Conservation (phyloP, 345 rosid species). For the Boechera retrofracta region DNA sequence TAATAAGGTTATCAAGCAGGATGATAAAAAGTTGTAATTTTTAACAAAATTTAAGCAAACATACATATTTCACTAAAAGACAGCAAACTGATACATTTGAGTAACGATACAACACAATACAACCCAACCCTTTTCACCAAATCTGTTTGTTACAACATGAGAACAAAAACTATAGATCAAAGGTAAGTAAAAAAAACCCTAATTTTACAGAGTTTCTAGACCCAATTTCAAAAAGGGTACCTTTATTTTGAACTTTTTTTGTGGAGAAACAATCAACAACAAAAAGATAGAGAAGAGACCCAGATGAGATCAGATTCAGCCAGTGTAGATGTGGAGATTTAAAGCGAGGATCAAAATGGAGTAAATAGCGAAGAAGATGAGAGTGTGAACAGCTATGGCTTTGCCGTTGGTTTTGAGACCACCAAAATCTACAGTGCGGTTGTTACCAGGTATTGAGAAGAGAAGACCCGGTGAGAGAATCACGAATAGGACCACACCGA, state of each 20-base stretch:
- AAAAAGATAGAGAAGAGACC: neutral
- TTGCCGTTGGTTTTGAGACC: slow-evolving; percentile 91
- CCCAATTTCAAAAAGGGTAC: slow-evolving; percentile 18
- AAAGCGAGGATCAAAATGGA: slow-evolving; percentile 72
- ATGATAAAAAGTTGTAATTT: neutral
- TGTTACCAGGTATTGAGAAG: slow-evolving; percentile 76
- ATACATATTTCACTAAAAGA: neutral
- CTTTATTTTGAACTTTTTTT: slow-evolving; percentile 4
- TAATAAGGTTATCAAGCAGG: slow-evolving; percentile 10
- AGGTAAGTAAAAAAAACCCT: slow-evolving; percentile 22
- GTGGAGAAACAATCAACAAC: neutral
- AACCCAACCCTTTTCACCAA: slow-evolving; percentile 6
- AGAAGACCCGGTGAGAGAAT: slow-evolving; percentile 87
- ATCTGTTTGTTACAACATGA: slow-evolving; percentile 25
- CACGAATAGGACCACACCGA: slow-evolving; percentile 84
- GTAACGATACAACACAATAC: slow-evolving; percentile 4
- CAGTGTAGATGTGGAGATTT: slow-evolving; percentile 84
- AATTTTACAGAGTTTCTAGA: slow-evolving; percentile 24
- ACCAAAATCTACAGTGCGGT: slow-evolving; percentile 68
- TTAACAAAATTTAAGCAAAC: slow-evolving; percentile 1
- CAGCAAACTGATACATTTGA: neutral
- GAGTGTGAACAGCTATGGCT: slow-evolving; percentile 78
- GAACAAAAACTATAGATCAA: slow-evolving; percentile 5
- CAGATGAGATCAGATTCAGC: slow-evolving; percentile 34
- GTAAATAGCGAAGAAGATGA: slow-evolving; percentile 79